phyloP scores from a whole-genome alignment of 2,329 filamentous ascomycete species.

The Fusarium redolens region DNA sequence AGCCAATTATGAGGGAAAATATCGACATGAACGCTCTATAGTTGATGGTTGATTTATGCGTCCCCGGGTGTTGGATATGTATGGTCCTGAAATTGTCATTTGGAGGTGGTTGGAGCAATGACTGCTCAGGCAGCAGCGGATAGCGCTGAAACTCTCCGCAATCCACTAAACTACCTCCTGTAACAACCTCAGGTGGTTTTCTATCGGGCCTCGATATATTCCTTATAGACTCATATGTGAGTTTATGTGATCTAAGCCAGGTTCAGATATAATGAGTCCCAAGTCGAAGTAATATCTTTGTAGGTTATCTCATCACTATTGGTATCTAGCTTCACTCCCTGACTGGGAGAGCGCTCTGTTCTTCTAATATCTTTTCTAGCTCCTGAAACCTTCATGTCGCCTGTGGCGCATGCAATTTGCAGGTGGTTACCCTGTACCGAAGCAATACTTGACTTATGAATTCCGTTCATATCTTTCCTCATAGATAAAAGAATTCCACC shows the following conservation, averaged over 20 bases:
- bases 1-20: neutral
- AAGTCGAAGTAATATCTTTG: no score
- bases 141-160: slow-evolving; percentile 17
- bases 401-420: neutral
- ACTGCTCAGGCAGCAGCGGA: neutral
- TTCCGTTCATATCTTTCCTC: neutral
- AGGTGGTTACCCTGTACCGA: neutral
- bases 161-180: slow-evolving; percentile 11
- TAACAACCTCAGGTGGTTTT: neutral
- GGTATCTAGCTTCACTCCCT: neutral
- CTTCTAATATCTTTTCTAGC: neutral
- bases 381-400: neutral
- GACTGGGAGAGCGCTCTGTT: neutral
- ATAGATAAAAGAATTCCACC: neutral
- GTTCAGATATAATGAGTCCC: neutral
- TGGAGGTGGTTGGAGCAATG: slow-evolving; percentile 17
- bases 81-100: neutral
- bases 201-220: neutral
- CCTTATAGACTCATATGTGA: neutral
- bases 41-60: slow-evolving; percentile 3
- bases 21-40: neutral
- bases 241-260: neutral
- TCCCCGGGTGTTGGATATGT: slow-evolving; percentile 4
- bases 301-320: neutral
- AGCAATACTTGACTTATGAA: no score